Conservation (phyloP, 345 rosid species). For the Crucihimalaya himalaica region DNA sequence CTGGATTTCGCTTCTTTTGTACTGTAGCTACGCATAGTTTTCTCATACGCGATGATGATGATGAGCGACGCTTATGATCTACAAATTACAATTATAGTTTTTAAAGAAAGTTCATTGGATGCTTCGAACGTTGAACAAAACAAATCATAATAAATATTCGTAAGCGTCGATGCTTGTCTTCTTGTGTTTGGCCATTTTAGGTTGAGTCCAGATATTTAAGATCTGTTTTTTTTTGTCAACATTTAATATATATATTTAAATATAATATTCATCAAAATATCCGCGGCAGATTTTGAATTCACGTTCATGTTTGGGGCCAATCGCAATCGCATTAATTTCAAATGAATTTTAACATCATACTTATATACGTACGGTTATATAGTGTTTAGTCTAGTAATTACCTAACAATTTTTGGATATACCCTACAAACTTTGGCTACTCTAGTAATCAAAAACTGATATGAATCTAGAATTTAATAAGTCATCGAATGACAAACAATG, state of each 20-base stretch:
- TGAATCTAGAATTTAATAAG: neutral
- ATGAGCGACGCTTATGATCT: constrained; percentile 2
- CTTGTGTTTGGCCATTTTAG: constrained; percentile 24
- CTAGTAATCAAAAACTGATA: neutral
- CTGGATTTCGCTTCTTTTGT: neutral
- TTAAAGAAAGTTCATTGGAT: constrained; percentile 26
- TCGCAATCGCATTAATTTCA: constrained; percentile 6
- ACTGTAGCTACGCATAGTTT: constrained; percentile 18
- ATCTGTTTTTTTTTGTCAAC: too few relatives aligned
- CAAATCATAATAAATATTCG: constrained; percentile 6
- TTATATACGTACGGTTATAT: neutral
- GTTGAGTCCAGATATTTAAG: constrained; percentile 26
- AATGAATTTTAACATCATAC: neutral
- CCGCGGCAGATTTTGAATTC: constrained; percentile 16
- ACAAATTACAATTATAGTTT: constrained; percentile 3
- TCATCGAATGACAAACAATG: neutral
- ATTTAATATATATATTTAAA: too few relatives aligned
- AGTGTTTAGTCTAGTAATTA: neutral
- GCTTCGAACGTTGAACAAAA: constrained; percentile 24
- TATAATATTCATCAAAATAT: constrained; percentile 23
- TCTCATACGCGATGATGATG: constrained; percentile 11
- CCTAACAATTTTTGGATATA: too few relatives aligned
- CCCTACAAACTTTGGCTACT: neutral
- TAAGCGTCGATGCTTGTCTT: constrained; percentile 29
- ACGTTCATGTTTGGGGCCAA: constrained; percentile 1